These are phyloP conservation scores for Ascochyta koolunga DNA, from an alignment of 2,329 filamentous ascomycete genomes.

Conservation along the genomic window DNA sequence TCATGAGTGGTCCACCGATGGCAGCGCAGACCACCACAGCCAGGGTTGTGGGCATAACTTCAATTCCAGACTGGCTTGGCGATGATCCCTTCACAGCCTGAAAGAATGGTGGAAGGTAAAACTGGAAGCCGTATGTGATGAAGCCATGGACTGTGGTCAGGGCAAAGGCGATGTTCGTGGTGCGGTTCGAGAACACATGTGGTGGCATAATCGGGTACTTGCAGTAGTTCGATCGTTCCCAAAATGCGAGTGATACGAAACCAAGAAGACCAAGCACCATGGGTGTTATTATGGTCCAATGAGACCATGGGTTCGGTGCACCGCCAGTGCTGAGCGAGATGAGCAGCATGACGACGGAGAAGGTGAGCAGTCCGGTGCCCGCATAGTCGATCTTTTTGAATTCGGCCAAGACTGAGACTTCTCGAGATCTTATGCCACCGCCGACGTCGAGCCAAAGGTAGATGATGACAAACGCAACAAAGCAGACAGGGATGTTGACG, in stretches of 20 bases:
- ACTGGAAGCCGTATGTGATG: slow-evolving; percentile 35
- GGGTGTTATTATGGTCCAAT: slow-evolving; percentile 49
- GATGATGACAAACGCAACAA: slow-evolving; percentile 34
- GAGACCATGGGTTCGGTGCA: slow-evolving; percentile 51
- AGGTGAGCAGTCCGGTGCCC: slow-evolving; percentile 54
- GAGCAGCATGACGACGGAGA: slow-evolving; percentile 50
- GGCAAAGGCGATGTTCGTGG: slow-evolving; percentile 45
- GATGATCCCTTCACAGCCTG: slow-evolving; percentile 34
- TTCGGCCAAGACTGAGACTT: slow-evolving; percentile 19
- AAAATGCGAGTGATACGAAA: slow-evolving; percentile 47
- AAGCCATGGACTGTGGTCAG: slow-evolving; percentile 41
- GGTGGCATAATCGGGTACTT: slow-evolving; percentile 49
- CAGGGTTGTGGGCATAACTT: slow-evolving; percentile 37
- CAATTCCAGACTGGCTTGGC: slow-evolving; percentile 30
- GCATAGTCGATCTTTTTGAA: slow-evolving; percentile 49
- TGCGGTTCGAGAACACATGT: slow-evolving; percentile 54
- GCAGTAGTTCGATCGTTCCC: slow-evolving; percentile 45
- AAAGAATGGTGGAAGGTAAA: slow-evolving; percentile 39
- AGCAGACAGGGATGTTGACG: slow-evolving; percentile 45
- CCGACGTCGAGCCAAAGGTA: slow-evolving; percentile 39
- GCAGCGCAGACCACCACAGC: slow-evolving; percentile 31
- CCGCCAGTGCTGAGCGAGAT: slow-evolving; percentile 55
- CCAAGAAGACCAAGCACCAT: slow-evolving; percentile 54
- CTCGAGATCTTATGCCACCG: slow-evolving; percentile 20
- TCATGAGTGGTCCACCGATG: slow-evolving; percentile 29